Evolutionary conservation across 2,329 filamentous ascomycete species (phyloP).

Genomic region (Cercospora janseana): DNA sequence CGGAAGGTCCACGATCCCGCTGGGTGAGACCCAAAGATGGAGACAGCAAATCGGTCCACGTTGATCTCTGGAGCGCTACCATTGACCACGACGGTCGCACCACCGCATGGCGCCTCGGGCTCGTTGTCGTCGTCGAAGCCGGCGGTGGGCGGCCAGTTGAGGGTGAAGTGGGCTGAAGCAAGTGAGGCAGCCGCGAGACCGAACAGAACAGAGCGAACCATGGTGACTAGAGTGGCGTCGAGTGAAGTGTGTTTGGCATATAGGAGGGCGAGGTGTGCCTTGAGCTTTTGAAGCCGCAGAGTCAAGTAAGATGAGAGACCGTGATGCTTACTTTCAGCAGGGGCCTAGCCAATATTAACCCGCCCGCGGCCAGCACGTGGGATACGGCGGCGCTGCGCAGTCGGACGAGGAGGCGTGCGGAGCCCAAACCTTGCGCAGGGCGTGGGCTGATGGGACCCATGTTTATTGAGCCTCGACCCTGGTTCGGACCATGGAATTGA

Average conservation of each 20-base stretch:
- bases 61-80: slow-evolving; percentile 28
- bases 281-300: not conserved
- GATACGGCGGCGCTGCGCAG: too few species aligned
- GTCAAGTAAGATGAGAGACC: slow-evolving; percentile 5
- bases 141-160: slow-evolving; percentile 40
- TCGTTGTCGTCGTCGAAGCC: slow-evolving; percentile 34
- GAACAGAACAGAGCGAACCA: slow-evolving; percentile 31
- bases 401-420: too few species aligned
- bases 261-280: not conserved
- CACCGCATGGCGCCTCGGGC: slow-evolving; percentile 32
- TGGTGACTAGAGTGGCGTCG: slow-evolving; percentile 18
- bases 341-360: slow-evolving; percentile 1
- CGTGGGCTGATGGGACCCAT: slow-evolving; percentile 1
- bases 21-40: slow-evolving; percentile 33
- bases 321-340: slow-evolving; percentile 1
- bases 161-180: slow-evolving; percentile 45
- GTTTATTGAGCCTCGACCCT: too few species aligned
- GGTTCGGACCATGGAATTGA: too few species aligned
- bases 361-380: slow-evolving; percentile 4
- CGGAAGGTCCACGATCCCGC: slow-evolving; percentile 31
- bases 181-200: slow-evolving; percentile 31
- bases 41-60: slow-evolving; percentile 33
- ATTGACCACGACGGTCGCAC: slow-evolving; percentile 28
- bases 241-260: not conserved
- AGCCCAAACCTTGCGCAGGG: too few species aligned